Percentiles rank a stretch among this genome's conserved stretches.
These are phyloP conservation scores for Arthromyces matolae DNA, from an alignment of 768 basidiomycete species.

Conservation along the genomic window DNA sequence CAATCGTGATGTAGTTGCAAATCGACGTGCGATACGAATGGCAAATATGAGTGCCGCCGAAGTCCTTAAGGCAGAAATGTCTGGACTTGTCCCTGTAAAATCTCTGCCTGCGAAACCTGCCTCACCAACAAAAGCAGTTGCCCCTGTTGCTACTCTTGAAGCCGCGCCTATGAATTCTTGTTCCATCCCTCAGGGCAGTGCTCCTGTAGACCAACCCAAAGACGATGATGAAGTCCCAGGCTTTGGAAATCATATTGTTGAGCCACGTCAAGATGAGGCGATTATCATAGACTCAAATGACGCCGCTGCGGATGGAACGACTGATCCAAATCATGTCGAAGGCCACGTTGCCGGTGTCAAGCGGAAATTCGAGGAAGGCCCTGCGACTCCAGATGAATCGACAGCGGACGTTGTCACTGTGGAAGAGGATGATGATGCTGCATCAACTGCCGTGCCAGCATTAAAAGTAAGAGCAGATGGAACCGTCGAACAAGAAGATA, in stretches of 20 bases:
- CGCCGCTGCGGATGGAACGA: slow-evolving; percentile 28
- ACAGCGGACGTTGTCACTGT: slow-evolving; percentile 45
- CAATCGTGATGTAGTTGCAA: slow-evolving; percentile 88
- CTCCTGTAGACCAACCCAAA: slow-evolving; percentile 10
- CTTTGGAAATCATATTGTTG: slow-evolving; percentile 26
- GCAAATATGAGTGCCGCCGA: slow-evolving; percentile 97
- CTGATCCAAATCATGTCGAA: slow-evolving; percentile 25
- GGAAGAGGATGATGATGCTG: slow-evolving; percentile 51
- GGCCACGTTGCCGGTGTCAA: slow-evolving; percentile 32
- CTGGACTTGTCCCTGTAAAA: slow-evolving; percentile 50
- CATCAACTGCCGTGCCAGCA: slow-evolving; percentile 43
- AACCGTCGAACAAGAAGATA: slow-evolving; percentile 91
- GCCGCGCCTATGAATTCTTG: slow-evolving; percentile 28
- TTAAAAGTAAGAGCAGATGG: slow-evolving; percentile 87
- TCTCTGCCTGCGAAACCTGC: slow-evolving; percentile 36
- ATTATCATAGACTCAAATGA: slow-evolving; percentile 17
- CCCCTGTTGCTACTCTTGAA: slow-evolving; percentile 26
- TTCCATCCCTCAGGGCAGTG: slow-evolving; percentile 1
- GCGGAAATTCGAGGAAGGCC: slow-evolving; percentile 48
- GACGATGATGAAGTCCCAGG: slow-evolving; percentile 36
- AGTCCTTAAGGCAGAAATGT: slow-evolving; percentile 85
- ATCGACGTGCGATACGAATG: slow-evolving; percentile 86
- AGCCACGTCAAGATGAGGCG: slow-evolving; percentile 16
- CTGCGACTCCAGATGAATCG: slow-evolving; percentile 30
- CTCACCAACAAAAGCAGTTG: slow-evolving; percentile 22